These are phyloP conservation scores for Hygrophorus pudorinus DNA, from an alignment of 768 basidiomycete genomes.

Conservation along the genomic window DNA sequence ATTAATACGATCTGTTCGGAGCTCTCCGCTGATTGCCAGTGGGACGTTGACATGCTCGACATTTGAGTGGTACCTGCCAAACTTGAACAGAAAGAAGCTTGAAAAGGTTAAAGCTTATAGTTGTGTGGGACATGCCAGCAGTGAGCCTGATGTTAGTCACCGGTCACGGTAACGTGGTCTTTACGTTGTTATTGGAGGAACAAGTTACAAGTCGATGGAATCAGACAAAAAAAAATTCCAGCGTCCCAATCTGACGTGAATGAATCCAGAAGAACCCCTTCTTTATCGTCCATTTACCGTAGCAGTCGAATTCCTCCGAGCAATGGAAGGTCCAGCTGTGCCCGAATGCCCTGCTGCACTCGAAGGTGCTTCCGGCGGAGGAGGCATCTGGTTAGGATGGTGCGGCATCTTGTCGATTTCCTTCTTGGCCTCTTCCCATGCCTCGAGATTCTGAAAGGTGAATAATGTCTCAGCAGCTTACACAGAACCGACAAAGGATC, in stretches of 20 bases:
- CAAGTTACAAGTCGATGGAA: too few species aligned
- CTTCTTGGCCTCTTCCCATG: conserved; percentile 92
- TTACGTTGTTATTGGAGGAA: too few species aligned
- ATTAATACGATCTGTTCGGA: conserved; percentile 45
- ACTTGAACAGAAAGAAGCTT: too few species aligned
- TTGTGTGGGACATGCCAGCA: too few species aligned
- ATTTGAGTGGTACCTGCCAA: too few species aligned
- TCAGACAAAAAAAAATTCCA: not conserved
- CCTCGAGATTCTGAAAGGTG: conserved; percentile 73
- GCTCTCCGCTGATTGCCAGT: too few species aligned
- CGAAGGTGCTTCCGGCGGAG: conserved; percentile 28
- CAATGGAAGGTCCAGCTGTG: conserved; percentile 24
- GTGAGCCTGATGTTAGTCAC: too few species aligned
- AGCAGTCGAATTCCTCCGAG: conserved; percentile 57
- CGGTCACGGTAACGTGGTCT: too few species aligned
- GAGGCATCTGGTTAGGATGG: conserved; percentile 72
- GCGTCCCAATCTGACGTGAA: not conserved
- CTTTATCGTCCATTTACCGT: conserved; percentile 56
- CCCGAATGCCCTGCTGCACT: conserved; percentile 20
- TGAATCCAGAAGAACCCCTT: not conserved
- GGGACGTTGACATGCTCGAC: too few species aligned
- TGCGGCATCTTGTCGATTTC: conserved; percentile 87
- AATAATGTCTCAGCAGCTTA: conserved; percentile 7
- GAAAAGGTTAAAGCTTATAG: too few species aligned
- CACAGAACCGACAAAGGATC: conserved; percentile 3